Evolutionary conservation across 2,329 filamentous ascomycete species (phyloP).

Genomic region (Epichloe gansuensis): DNA sequence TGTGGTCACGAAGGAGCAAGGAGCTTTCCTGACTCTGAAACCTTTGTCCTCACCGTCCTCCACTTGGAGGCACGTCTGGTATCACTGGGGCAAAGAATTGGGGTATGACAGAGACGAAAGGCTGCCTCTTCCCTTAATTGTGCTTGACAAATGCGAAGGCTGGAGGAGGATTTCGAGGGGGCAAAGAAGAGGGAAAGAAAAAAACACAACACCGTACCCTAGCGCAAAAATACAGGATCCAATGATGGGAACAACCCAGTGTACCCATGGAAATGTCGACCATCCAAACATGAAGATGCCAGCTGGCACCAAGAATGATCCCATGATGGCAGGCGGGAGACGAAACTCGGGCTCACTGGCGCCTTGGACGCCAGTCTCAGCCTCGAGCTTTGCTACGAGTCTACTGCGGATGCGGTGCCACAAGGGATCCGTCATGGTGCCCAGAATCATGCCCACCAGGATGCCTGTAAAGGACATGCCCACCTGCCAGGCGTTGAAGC

Average conservation of each 20-base stretch:
- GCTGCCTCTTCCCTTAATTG: not conserved
- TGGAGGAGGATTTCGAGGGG: not conserved
- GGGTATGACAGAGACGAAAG: conserved; percentile 5
- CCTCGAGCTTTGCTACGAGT: conserved; percentile 42
- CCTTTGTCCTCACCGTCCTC: not conserved
- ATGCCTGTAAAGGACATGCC: conserved; percentile 70
- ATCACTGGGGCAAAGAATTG: not conserved
- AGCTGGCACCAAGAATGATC: conserved; percentile 65
- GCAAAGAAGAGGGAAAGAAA: not conserved
- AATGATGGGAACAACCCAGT: conserved; percentile 68
- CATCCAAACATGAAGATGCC: conserved; percentile 85
- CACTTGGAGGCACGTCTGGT: not conserved
- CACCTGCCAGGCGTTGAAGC: conserved; percentile 65
- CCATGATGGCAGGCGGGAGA: conserved; percentile 61
- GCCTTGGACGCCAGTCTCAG: conserved; percentile 37
- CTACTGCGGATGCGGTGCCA: conserved; percentile 49
- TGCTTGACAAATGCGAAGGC: not conserved
- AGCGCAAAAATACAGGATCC: conserved; percentile 59
- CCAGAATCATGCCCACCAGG: conserved; percentile 54
- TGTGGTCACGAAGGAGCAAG: conserved; percentile 1
- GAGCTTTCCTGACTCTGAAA: not conserved
- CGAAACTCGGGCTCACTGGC: conserved; percentile 77
- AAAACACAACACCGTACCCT: conserved; percentile 42
- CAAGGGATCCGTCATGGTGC: conserved; percentile 50
- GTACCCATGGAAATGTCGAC: conserved; percentile 63